A percentile compares a stretch with the other conserved stretches of the same genome.
Evolutionary conservation across 2,329 filamentous ascomycete genomes (phyloP).

Genomic region (Elsinoe necatrix): DNA sequence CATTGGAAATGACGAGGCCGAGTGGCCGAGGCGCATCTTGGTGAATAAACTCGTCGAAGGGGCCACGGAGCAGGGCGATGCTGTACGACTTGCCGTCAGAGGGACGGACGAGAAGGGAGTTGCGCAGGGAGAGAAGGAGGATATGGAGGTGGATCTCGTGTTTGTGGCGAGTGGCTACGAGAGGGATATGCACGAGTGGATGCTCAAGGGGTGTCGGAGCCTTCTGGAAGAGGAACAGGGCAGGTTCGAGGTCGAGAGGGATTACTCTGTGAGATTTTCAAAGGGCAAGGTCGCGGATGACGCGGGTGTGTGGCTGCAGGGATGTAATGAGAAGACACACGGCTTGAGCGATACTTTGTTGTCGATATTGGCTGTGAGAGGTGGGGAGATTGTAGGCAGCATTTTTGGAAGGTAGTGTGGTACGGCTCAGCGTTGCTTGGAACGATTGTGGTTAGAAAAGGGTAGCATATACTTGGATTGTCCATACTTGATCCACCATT

Average conservation of each 20-base stretch:
- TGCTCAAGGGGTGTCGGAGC: constrained; percentile 57
- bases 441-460: not conserved
- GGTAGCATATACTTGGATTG: constrained; percentile 2
- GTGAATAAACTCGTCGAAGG: constrained; percentile 57
- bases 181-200: constrained; percentile 66
- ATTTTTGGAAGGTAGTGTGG: constrained; percentile 26
- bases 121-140: constrained; percentile 43
- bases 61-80: constrained; percentile 48
- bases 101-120: constrained; percentile 37
- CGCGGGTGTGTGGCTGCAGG: constrained; percentile 84
- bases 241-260: constrained; percentile 60
- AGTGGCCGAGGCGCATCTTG: constrained; percentile 78
- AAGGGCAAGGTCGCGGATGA: constrained; percentile 58
- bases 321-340: constrained; percentile 86
- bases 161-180: constrained; percentile 84
- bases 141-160: constrained; percentile 67
- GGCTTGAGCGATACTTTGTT: constrained; percentile 43
- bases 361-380: constrained; percentile 30
- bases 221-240: constrained; percentile 51
- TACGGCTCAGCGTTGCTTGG: not conserved
- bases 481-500: not conserved
- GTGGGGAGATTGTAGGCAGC: constrained; percentile 32
- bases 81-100: constrained; percentile 53
- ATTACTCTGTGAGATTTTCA: constrained; percentile 71
- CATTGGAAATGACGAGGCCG: constrained; percentile 56